These are phyloP conservation scores for Naganishia cerealis DNA, from an alignment of 1,284 basidiomycete species.

Conservation along the genomic window DNA sequence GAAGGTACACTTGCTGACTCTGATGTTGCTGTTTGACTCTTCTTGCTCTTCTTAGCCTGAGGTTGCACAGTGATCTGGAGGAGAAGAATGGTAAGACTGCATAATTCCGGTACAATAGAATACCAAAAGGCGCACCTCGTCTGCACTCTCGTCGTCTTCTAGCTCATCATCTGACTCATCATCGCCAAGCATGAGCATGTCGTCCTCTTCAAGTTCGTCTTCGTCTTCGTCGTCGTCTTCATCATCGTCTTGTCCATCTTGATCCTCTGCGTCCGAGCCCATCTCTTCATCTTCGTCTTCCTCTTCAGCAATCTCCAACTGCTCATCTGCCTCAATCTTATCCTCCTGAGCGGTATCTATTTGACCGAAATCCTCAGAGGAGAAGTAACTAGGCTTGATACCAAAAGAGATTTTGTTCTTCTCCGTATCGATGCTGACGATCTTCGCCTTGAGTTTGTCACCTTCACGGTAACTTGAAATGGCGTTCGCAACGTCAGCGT, in stretches of 20 bases:
- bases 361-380: constrained; percentile 49
- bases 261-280: constrained; percentile 47
- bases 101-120: constrained; percentile 14
- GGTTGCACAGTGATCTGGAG: constrained; percentile 33
- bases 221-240: constrained; percentile 45
- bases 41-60: constrained; percentile 39
- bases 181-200: constrained; percentile 34
- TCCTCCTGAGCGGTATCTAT: constrained; percentile 49
- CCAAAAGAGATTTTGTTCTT: constrained; percentile 82
- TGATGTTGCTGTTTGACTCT: constrained; percentile 38
- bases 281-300: constrained; percentile 40
- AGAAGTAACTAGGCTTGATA: constrained; percentile 85
- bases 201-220: constrained; percentile 36
- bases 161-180: constrained; percentile 36
- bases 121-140: constrained; percentile 37
- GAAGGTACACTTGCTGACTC: constrained; percentile 41
- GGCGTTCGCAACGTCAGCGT: constrained; percentile 72
- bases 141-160: constrained; percentile 35
- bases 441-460: constrained; percentile 77
- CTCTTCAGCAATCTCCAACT: constrained; percentile 36
- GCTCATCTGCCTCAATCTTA: constrained; percentile 38
- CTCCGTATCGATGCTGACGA: constrained; percentile 69
- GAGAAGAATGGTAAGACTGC: constrained; percentile 20
- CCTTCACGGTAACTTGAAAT: constrained; percentile 81
- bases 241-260: constrained; percentile 45